Conservation (phyloP, 768 basidiomycete species). For the Cystofilobasidium ferigula region DNA sequence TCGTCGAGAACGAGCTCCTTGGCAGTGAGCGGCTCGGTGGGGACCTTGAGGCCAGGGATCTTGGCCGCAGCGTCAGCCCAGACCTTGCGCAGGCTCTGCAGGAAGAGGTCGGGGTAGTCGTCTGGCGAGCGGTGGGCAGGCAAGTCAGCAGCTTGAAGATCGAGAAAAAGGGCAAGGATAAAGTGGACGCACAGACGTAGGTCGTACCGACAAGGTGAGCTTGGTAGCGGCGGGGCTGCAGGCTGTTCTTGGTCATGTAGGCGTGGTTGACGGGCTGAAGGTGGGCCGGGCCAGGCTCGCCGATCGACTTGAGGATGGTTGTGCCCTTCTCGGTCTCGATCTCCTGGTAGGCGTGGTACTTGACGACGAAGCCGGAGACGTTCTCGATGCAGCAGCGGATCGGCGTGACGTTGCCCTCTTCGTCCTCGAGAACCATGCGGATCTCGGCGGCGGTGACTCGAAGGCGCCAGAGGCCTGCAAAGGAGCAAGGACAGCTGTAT, state of each 20-base stretch:
- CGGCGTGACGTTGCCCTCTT: conserved; percentile 84
- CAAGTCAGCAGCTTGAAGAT: neutral
- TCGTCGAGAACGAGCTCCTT: conserved; percentile 91
- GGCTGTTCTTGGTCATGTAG: conserved; percentile 93
- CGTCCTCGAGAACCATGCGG: conserved; percentile 85
- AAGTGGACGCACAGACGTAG: conserved; percentile 53
- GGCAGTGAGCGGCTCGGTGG: conserved; percentile 67
- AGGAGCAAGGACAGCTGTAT: neutral
- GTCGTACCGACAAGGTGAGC: conserved; percentile 97
- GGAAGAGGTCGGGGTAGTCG: conserved; percentile 98
- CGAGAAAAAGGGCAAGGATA: no score
- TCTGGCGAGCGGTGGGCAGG: conserved; percentile 35
- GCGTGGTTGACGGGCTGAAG: conserved; percentile 85
- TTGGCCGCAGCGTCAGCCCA: conserved; percentile 54
- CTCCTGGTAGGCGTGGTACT: conserved; percentile 96
- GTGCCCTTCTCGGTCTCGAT: conserved; percentile 91
- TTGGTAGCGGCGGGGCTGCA: conserved; percentile 97
- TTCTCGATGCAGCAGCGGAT: conserved; percentile 98
- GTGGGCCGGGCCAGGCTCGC: conserved; percentile 82
- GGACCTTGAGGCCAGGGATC: conserved; percentile 58
- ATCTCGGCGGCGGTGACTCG: conserved; percentile 98
- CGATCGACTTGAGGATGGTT: conserved; percentile 92
- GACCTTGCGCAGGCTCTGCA: conserved; percentile 85
- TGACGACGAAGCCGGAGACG: conserved; percentile 96
- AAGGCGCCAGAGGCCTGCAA: conserved; percentile 71